Base-by-base conservation (phyloP, 805 yeast genomes). In the Barnettozyma populi region DNA sequence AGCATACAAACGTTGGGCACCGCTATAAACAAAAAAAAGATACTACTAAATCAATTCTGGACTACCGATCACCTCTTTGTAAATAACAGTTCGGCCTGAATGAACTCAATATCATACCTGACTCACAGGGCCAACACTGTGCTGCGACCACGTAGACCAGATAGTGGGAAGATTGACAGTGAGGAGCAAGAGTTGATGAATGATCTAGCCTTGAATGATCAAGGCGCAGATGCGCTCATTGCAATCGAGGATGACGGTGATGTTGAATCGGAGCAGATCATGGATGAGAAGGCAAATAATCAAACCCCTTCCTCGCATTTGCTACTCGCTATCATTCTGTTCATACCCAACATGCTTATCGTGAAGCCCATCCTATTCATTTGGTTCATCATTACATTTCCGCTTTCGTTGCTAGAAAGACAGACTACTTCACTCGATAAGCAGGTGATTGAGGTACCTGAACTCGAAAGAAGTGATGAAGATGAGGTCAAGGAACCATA, bases 341-440 rank as follows among this genome's bases (percentile, higher is more conserved):
- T 75, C 51, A 43, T 79, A 1, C 83, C 85, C 8, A 73, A 76
- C 51, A 54, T 72, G 36, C 44, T 82, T 7, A 52, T 83, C 5
- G 52, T 76, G n/a, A 73, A 72, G 47, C 90, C 90, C 2, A 48
- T 79, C 14, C 50, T 66, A 5, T 68, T 74, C 42, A 38, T 74
- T 2, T 73, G 86, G 76, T 70, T 67, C 44, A 51, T 82, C n/a
- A 48, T 78, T 6, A 72, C 82, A 2, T 78, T 74, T 56, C 90
- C 90, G 0, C 64, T 82, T 51, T 68, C 72, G 47, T 56, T 77
- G 16, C 57, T 79, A 25, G 71, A 67, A 39, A 55, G n/a, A 4
- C 42, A 43, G 18, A 39, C 21, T 14, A 23, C 41, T 13, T 41
- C 46, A 35, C 11, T 6, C 0, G 36, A 18, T 5, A 20, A 36